Evolutionary conservation across 805 yeast genomes (phyloP), one percentile per base, ranked within the genome.

Genomic region (Saccharomycodes ludwigii): DNA sequence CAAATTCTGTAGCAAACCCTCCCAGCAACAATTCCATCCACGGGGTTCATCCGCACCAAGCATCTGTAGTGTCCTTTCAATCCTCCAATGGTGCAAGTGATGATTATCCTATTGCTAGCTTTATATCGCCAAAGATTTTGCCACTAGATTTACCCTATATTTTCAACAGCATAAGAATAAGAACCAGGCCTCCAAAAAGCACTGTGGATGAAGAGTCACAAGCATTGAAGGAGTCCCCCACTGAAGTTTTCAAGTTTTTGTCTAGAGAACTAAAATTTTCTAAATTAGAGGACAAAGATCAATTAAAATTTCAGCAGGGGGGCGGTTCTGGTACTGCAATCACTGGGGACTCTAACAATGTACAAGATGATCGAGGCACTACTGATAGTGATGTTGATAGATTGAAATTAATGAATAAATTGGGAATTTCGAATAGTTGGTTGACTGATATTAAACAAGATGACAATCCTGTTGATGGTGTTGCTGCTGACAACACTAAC

Each of bases 201-300:
- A 31, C 24, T 16, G 26, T 27, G 8, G 30, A 36, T 8, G 27
- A 41, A 2, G 44, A 39, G 12, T 29, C 41, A 5, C 26, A 31
- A 8, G 41, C 42, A 8, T 32, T 48, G 12, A 48, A 43, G 27
- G 50, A 48, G 27, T 46, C 56, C 1, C 58, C 58, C 3, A 47
- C 49, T 12, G 49, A 49, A 27, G 47, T 40, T 2, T 53, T 53
- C 33, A 52, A 53, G 32, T 53, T 48, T 37, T 35, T 53, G 24
- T 54, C 56, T 3, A 39, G 50, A 30, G 56, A 53, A 33, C 35
- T 53, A 12, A 48, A 49, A 28, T 53, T 53, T 36, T 53, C 55
- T 2, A 37, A 44, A 19, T 34, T 35, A 31, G 42, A 40, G n/a
- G 49, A 44, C 16, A 39, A 39, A 19, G 30, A 9, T 15, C 24